A percentile compares a stretch with the other conserved stretches of the same genome.
These are phyloP conservation scores for Hirschioporus abietinus DNA, from an alignment of 768 basidiomycete species.

Conservation along the genomic window DNA sequence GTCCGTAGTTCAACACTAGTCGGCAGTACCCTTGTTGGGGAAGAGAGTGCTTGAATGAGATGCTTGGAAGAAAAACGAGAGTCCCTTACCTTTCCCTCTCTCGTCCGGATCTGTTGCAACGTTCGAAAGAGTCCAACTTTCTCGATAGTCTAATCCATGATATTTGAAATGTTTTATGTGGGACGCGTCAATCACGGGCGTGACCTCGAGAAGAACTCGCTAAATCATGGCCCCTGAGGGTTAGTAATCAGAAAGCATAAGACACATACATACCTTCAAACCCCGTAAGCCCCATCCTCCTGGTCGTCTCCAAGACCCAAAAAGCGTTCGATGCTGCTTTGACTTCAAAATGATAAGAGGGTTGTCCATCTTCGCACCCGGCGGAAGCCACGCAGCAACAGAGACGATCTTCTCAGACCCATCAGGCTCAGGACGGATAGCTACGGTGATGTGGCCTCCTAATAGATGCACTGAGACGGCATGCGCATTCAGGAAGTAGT, in stretches of 20 bases:
- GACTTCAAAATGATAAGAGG: slow-evolving; percentile 10
- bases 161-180: slow-evolving; percentile 10
- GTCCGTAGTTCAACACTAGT: slow-evolving; percentile 16
- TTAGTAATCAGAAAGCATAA: no score
- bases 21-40: slow-evolving; percentile 14
- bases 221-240: no score
- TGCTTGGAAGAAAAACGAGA: not conserved
- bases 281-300: slow-evolving; percentile 15
- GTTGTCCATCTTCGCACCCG: slow-evolving; percentile 12
- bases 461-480: slow-evolving; percentile 9
- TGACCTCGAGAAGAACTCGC: slow-evolving; percentile 6
- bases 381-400: slow-evolving; percentile 16
- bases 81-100: slow-evolving; percentile 14
- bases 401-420: slow-evolving; percentile 13
- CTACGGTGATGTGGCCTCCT: slow-evolving; percentile 13
- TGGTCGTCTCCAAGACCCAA: slow-evolving; percentile 10
- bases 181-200: slow-evolving; percentile 11
- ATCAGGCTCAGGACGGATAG: slow-evolving; percentile 4
- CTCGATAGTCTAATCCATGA: slow-evolving; percentile 9
- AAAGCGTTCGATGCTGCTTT: not conserved
- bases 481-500: slow-evolving; percentile 15
- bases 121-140: slow-evolving; percentile 16
- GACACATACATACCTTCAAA: slow-evolving; percentile 12
- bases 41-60: not conserved
- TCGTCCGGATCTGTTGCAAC: slow-evolving; percentile 14